A percentile compares a stretch with the other conserved stretches of the same genome.
Evolutionary conservation across 2,329 filamentous ascomycete species (phyloP).

Genomic region (Mycosphaerella arachidis): DNA sequence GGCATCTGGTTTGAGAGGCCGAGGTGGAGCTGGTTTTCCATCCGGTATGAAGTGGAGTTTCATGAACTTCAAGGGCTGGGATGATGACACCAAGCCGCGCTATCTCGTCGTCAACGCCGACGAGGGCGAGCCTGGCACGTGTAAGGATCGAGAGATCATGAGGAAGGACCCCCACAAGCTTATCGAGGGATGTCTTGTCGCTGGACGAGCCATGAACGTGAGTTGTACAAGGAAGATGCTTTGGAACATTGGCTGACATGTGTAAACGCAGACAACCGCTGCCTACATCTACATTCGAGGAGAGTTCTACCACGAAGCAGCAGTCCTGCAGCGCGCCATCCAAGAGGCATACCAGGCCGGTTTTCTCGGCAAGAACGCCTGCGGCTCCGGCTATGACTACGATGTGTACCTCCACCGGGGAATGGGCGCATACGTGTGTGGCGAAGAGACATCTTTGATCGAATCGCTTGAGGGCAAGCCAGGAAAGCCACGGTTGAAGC

Average conservation of each 20-base stretch:
- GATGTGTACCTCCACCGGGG: slow-evolving; percentile 96
- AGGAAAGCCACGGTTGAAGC: slow-evolving; percentile 97
- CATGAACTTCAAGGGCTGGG: slow-evolving; percentile 99
- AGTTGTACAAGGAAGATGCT: not conserved
- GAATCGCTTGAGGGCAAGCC: slow-evolving; percentile 98
- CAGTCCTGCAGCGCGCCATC: slow-evolving; percentile 88
- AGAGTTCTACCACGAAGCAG: slow-evolving; percentile 95
- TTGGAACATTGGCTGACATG: not conserved
- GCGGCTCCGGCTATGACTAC: slow-evolving; percentile 94
- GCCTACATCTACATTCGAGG: slow-evolving; percentile 99
- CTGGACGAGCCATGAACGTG: slow-evolving; percentile 91
- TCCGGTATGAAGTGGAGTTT: slow-evolving; percentile 97
- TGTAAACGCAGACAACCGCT: slow-evolving; percentile 60
- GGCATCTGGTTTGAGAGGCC: slow-evolving; percentile 87
- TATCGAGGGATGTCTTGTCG: slow-evolving; percentile 91
- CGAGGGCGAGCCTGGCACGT: slow-evolving; percentile 96
- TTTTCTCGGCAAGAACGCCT: slow-evolving; percentile 96
- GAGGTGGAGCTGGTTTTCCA: slow-evolving; percentile 95
- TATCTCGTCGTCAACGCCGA: slow-evolving; percentile 98
- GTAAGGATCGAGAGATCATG: slow-evolving; percentile 99
- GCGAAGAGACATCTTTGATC: slow-evolving; percentile 96
- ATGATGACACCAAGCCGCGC: slow-evolving; percentile 91
- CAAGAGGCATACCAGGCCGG: slow-evolving; percentile 96
- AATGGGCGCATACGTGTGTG: slow-evolving; percentile 95
- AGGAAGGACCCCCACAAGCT: slow-evolving; percentile 99